Evolutionary conservation across 192 early-diverging fungal genomes (phyloP).

Genomic region (Pecoramyces ruminantium): DNA sequence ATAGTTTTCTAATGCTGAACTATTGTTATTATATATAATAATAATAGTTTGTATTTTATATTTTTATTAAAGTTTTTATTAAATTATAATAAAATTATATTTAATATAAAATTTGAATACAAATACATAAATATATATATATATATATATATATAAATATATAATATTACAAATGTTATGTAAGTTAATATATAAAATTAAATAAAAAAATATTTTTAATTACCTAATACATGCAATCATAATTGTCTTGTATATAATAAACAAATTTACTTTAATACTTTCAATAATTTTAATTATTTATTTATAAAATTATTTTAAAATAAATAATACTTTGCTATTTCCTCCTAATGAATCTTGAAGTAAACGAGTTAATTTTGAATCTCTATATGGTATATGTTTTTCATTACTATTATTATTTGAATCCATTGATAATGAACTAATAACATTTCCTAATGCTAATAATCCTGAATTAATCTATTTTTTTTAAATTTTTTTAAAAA

Average conservation of each 20-base stretch:
- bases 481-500: too few species aligned
- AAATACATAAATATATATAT: slow-evolving; percentile 6
- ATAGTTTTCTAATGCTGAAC: not conserved
- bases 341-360: slow-evolving; percentile 22
- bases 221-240: slow-evolving; percentile 33
- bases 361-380: slow-evolving; percentile 6
- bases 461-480: not conserved
- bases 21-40: too few species aligned
- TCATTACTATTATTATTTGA: not conserved
- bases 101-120: too few species aligned
- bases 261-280: too few species aligned
- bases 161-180: too few species aligned
- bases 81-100: not conserved
- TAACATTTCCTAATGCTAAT: not conserved
- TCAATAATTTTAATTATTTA: slow-evolving; percentile 1
- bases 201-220: too few species aligned
- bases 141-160: too few species aligned
- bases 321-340: not conserved
- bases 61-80: too few species aligned
- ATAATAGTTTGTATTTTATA: too few species aligned
- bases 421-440: not conserved
- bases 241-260: slow-evolving; percentile 9
- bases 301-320: too few species aligned
- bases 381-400: not conserved
- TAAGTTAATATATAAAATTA: too few species aligned